Percentiles rank a stretch among this genome's conserved stretches.
These are phyloP conservation scores for Calamus simplicifolius DNA, from an alignment of 176 grass and related monocot species.

Conservation along the genomic window DNA sequence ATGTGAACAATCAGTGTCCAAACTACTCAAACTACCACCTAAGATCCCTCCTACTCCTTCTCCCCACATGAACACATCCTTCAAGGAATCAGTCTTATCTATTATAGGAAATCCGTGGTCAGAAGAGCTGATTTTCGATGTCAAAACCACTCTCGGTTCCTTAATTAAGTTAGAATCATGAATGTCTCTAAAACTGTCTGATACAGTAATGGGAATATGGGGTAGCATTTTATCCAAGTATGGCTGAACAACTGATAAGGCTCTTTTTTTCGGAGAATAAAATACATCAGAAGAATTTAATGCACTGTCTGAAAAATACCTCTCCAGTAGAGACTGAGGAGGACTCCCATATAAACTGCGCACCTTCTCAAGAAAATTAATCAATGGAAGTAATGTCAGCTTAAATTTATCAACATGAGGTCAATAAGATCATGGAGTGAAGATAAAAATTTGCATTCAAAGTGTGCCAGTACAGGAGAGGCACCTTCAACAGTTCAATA, in stretches of 20 bases:
- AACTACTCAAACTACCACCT: slow-evolving; percentile 20
- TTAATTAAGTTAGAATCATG: slow-evolving; percentile 21
- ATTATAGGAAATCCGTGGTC: slow-evolving; percentile 31
- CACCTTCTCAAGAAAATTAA: slow-evolving; percentile 48
- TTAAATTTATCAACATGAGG: slow-evolving; percentile 12
- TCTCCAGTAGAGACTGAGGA: slow-evolving; percentile 47
- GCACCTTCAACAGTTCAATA: not conserved
- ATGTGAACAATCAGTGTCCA: not conserved
- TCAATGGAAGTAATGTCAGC: slow-evolving; percentile 2
- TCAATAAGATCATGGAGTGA: slow-evolving; percentile 8
- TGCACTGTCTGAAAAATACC: slow-evolving; percentile 30
- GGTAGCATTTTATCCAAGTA: slow-evolving; percentile 73
- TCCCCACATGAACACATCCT: slow-evolving; percentile 93
- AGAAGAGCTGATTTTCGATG: slow-evolving; percentile 46
- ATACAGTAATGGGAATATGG: slow-evolving; percentile 33
- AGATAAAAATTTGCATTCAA: too few species aligned
- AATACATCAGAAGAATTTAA: slow-evolving; percentile 67
- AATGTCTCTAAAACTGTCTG: slow-evolving; percentile 39
- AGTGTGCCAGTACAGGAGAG: not conserved
- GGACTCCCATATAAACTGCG: slow-evolving; percentile 77
- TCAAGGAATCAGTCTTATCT: slow-evolving; percentile 41
- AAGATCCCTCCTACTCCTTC: slow-evolving; percentile 38
- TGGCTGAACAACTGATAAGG: slow-evolving; percentile 60
- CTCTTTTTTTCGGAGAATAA: slow-evolving; percentile 54
- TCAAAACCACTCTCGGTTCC: slow-evolving; percentile 31